phyloP scores from a whole-genome alignment of 306 rosid species.

The Astragalus glycyphyllos region DNA sequence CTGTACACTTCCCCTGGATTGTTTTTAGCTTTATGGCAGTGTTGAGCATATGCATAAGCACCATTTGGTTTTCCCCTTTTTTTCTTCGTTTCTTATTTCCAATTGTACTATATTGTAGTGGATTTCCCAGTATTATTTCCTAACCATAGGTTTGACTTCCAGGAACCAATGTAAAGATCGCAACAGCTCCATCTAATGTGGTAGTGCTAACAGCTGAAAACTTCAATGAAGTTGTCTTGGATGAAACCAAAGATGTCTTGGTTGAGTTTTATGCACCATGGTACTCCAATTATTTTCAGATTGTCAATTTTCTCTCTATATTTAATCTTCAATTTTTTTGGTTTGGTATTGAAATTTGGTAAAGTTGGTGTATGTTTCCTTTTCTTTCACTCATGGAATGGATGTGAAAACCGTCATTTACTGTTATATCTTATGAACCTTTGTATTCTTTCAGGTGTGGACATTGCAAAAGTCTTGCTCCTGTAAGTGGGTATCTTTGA shows the following conservation, averaged over 20 bases:
- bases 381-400: constrained; percentile 3
- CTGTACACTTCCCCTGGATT: neutral
- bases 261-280: constrained; percentile 99
- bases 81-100: constrained; percentile 21
- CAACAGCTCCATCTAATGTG: constrained; percentile 73
- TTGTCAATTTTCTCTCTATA: constrained; percentile 1
- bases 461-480: constrained; percentile 96
- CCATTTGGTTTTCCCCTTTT: constrained; percentile 11
- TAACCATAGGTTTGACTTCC: constrained; percentile 41
- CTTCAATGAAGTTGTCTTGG: constrained; percentile 78
- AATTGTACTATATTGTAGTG: neutral
- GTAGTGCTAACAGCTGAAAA: constrained; percentile 70
- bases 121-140: constrained; percentile 2
- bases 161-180: constrained; percentile 93
- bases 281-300: constrained; percentile 48
- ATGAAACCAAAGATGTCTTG: constrained; percentile 83
- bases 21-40: constrained; percentile 28
- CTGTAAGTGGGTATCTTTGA: constrained; percentile 60
- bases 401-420: constrained; percentile 13
- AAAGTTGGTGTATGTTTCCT: constrained; percentile 1
- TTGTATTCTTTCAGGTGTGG: constrained; percentile 75
- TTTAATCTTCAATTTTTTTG: constrained; percentile 4
- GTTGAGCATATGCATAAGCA: constrained; percentile 22
- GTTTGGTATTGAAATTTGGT: neutral
- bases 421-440: constrained; percentile 36